These are phyloP conservation scores for Serendipita sp. DNA, from an alignment of 768 basidiomycete species.

Conservation along the genomic window DNA sequence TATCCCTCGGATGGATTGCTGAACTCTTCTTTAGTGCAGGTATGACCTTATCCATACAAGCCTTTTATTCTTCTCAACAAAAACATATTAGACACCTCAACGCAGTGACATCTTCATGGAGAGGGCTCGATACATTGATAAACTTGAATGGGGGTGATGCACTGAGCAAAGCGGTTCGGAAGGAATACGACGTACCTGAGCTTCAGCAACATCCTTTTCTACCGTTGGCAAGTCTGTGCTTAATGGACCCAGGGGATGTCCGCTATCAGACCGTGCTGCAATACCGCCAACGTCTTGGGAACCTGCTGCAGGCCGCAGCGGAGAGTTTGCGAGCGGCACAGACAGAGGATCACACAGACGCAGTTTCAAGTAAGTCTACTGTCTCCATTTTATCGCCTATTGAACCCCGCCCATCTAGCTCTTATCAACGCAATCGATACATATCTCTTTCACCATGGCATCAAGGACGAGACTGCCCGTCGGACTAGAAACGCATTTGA, in stretches of 20 bases:
- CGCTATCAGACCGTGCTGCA: constrained; percentile 48
- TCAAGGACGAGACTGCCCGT: constrained; percentile 16
- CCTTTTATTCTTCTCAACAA: background rate
- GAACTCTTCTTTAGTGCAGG: constrained; percentile 39
- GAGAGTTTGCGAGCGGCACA: constrained; percentile 41
- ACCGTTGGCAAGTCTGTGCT: constrained; percentile 55
- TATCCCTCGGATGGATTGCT: constrained; percentile 12
- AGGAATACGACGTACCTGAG: constrained; percentile 47
- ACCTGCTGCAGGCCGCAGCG: constrained; percentile 51
- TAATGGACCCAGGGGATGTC: constrained; percentile 56
- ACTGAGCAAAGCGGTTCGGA: constrained; percentile 38
- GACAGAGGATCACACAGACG: constrained; percentile 75
- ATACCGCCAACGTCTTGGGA: constrained; percentile 48
- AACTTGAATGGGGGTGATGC: constrained; percentile 40
- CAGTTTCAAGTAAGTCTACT: constrained; percentile 24
- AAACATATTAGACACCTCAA: constrained; percentile 36
- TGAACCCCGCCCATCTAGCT: constrained; percentile 21
- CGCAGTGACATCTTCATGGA: constrained; percentile 58
- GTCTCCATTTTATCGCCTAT: background rate
- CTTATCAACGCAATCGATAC: constrained; percentile 60
- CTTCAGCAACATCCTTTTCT: constrained; percentile 50
- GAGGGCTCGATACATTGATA: constrained; percentile 54
- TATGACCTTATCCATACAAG: constrained; percentile 17
- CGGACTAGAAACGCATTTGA: constrained; percentile 36
- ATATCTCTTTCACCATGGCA: constrained; percentile 54